Base-by-base conservation (phyloP, 1,139 yeast genomes). In the Magnusiomyces tetraspermus region DNA sequence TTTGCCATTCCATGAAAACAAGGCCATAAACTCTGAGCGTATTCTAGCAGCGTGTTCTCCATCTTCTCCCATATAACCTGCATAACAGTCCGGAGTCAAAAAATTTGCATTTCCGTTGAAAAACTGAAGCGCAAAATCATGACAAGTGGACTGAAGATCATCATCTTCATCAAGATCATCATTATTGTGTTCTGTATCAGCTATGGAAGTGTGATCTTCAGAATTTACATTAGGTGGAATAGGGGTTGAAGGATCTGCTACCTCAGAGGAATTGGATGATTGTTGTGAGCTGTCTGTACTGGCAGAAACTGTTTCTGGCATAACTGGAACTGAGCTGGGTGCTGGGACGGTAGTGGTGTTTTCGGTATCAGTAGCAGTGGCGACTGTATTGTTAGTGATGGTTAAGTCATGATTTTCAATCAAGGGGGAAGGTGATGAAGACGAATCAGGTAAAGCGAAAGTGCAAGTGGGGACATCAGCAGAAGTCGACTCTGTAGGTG, bases 21-120 rank as follows among this genome's bases (percentile, higher is more conserved):
- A 54, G 11, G 53, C 48, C 68, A 68, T 64, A 57, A 60, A 68
- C 15, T 58, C 61, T 15, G 53, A 46, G 23, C 69, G 59, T 1
- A 61, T 61, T 10, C 51, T 50, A 13, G 48, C 49, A 23, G 52
- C 58, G 22, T 46, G 46, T 10, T 51, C 55, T 5, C 63, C 63
- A 2, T 61, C 66, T 24, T 59, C 59, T 15, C 68, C 68, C 33
- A 65, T 54, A 65, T 66, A 65, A 24, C 63, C 57, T 1, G 67
- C 68, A 49, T 65, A 65, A 50, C 60, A 63, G 40, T 65, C 67
- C 21, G 57, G 58, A 10, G 59, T 52, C 4, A 66, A 48, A 40
- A 53, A 55, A 11, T 54, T 49, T 6, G 61, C 59, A 8, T 57
- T 53, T 6, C 64, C 64, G 19, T 61, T 57, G 47, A 58, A 65